These are phyloP conservation scores for Coffea humblotiana DNA, from an alignment of 305 asterid species.

Conservation along the genomic window DNA sequence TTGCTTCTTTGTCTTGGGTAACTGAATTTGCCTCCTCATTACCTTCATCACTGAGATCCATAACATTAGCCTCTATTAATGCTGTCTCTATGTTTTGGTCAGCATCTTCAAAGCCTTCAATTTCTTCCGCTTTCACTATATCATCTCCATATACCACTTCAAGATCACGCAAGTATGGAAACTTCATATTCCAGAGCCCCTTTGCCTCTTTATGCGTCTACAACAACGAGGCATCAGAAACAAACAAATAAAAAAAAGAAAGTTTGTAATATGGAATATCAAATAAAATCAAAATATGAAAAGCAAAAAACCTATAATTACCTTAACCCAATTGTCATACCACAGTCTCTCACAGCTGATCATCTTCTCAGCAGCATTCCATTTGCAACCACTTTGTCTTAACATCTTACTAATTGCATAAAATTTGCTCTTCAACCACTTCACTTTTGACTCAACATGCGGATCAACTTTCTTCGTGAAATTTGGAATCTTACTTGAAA, in stretches of 20 bases:
- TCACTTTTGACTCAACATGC: background rate
- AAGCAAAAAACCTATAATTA: background rate
- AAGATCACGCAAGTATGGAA: no score
- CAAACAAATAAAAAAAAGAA: background rate
- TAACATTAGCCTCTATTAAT: background rate
- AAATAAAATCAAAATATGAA: background rate
- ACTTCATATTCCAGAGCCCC: no score
- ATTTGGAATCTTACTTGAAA: background rate
- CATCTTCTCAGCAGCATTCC: conserved; percentile 6
- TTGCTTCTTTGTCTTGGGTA: background rate
- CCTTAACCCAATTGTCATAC: conserved; percentile 14
- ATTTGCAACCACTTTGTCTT: background rate
- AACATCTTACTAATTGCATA: background rate
- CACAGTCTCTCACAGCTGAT: conserved; percentile 2
- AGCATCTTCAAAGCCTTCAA: no score
- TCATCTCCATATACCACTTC: no score
- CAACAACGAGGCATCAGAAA: background rate
- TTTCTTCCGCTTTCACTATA: no score
- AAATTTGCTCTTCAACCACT: background rate
- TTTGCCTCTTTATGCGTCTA: background rate
- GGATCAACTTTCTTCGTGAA: background rate
- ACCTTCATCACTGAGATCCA: conserved; percentile 1
- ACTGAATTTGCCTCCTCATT: background rate
- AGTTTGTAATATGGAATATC: background rate
- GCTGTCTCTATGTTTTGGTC: background rate